These are phyloP conservation scores for Amanita polypyramis DNA, from an alignment of 768 basidiomycete genomes.

Conservation along the genomic window DNA sequence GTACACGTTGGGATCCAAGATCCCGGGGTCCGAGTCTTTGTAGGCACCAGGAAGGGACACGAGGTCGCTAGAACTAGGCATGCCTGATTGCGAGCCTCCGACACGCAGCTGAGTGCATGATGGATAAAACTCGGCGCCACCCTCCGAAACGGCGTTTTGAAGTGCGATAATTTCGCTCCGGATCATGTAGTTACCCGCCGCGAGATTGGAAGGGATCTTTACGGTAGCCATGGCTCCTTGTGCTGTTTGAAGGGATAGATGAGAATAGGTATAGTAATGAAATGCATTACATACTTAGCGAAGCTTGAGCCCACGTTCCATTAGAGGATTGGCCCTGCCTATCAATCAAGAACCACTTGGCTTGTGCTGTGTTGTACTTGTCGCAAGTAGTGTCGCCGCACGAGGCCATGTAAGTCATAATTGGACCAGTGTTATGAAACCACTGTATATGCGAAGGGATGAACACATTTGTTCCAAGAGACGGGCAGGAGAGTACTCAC, in stretches of 20 bases:
- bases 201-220: conserved; percentile 39
- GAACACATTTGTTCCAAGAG: not conserved
- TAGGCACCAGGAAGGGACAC: conserved; percentile 73
- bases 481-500: conserved; percentile 5
- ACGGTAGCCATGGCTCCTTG: conserved; percentile 28
- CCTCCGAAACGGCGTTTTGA: conserved; percentile 41
- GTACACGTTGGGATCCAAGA: conserved; percentile 26
- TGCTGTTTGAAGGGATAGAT: conserved; percentile 18
- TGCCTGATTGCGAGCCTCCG: conserved; percentile 41
- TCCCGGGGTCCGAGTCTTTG: conserved; percentile 58
- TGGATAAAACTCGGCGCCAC: conserved; percentile 79
- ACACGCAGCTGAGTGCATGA: conserved; percentile 53
- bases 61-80: conserved; percentile 35
- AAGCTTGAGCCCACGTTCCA: conserved; percentile 10
- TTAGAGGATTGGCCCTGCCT: conserved; percentile 24
- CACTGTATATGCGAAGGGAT: conserved; percentile 7
- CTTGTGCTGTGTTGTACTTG: conserved; percentile 29
- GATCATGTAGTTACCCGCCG: conserved; percentile 63
- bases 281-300: not conserved
- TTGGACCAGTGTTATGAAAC: conserved; percentile 20
- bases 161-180: conserved; percentile 77
- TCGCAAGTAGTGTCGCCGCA: conserved; percentile 34
- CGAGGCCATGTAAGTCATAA: conserved; percentile 27
- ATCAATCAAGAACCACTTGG: conserved; percentile 46
- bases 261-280: not conserved